A percentile compares a stretch with the other conserved stretches of the same genome.
Evolutionary conservation across 2,329 filamentous ascomycete genomes (phyloP).

Genomic region (Fusarium setosum): DNA sequence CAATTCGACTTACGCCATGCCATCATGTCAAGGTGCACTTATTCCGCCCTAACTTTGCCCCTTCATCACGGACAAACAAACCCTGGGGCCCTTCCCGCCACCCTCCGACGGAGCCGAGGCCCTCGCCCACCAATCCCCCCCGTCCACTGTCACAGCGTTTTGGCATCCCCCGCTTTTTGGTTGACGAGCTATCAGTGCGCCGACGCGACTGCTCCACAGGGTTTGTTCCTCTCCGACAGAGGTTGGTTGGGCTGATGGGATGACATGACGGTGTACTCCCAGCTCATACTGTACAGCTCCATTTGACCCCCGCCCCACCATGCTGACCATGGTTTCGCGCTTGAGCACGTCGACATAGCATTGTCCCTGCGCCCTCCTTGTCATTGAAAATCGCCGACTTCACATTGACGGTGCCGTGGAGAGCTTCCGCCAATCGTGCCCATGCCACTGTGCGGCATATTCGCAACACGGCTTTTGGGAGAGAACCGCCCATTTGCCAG

Average conservation of each 20-base stretch:
- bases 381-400: conserved; percentile 33
- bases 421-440: conserved; percentile 36
- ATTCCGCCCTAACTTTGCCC: conserved; percentile 38
- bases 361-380: conserved; percentile 18
- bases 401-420: conserved; percentile 22
- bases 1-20: conserved; percentile 38
- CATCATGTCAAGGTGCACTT: conserved; percentile 40
- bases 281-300: conserved; percentile 15
- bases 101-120: conserved; percentile 44
- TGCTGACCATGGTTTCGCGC: conserved; percentile 38
- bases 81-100: conserved; percentile 43
- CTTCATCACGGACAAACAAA: conserved; percentile 42
- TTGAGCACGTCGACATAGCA: conserved; percentile 18
- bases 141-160: conserved; percentile 22
- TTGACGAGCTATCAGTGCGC: conserved; percentile 33
- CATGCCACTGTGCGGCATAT: conserved; percentile 39
- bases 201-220: conserved; percentile 30
- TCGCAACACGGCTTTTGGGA: conserved; percentile 25
- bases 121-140: conserved; percentile 37
- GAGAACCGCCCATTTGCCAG: conserved; percentile 24
- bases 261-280: conserved; percentile 30
- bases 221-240: conserved; percentile 23
- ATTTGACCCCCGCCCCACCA: conserved; percentile 27
- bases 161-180: conserved; percentile 37
- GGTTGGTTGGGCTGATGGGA: conserved; percentile 22